Conservation (phyloP, 116 monocot species). For the Phalaenopsis hybrid region DNA sequence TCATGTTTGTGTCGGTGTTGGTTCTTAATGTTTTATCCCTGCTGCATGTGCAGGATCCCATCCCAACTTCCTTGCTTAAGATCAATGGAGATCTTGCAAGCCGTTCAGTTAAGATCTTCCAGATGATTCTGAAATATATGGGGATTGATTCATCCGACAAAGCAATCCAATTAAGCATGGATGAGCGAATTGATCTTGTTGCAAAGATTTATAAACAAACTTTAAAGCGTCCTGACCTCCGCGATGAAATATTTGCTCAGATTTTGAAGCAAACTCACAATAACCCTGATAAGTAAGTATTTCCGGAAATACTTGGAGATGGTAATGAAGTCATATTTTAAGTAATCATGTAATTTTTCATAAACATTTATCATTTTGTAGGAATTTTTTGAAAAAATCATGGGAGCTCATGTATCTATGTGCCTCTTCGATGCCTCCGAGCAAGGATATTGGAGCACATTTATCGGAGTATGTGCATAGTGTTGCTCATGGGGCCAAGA, state of each 20-base stretch:
- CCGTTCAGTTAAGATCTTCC: constrained; percentile 79
- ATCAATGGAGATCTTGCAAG: constrained; percentile 72
- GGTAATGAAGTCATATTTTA: not conserved
- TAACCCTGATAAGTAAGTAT: constrained; percentile 72
- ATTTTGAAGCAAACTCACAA: constrained; percentile 95
- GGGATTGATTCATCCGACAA: constrained; percentile 81
- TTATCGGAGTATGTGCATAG: constrained; percentile 90
- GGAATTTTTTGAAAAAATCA: constrained; percentile 62
- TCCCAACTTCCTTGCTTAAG: constrained; percentile 92
- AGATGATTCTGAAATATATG: constrained; percentile 83
- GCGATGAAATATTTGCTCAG: constrained; percentile 91
- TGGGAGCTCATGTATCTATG: constrained; percentile 98
- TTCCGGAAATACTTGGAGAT: constrained; percentile 1
- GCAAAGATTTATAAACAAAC: constrained; percentile 84
- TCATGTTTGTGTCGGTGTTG: not conserved
- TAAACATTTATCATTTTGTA: constrained; percentile 19
- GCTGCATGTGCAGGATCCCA: constrained; percentile 64
- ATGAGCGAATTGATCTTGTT: constrained; percentile 83
- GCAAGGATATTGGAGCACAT: constrained; percentile 84
- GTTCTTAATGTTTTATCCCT: not conserved
- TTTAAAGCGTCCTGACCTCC: constrained; percentile 78
- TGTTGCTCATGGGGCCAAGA: constrained; percentile 62
- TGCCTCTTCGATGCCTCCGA: constrained; percentile 93
- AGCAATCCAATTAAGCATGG: constrained; percentile 36
- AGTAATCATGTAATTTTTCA: not conserved